A percentile compares a stretch with the other conserved stretches of the same genome.
These are phyloP conservation scores for Bruguiera gymnorhiza DNA, from an alignment of 345 rosid species.

Conservation along the genomic window DNA sequence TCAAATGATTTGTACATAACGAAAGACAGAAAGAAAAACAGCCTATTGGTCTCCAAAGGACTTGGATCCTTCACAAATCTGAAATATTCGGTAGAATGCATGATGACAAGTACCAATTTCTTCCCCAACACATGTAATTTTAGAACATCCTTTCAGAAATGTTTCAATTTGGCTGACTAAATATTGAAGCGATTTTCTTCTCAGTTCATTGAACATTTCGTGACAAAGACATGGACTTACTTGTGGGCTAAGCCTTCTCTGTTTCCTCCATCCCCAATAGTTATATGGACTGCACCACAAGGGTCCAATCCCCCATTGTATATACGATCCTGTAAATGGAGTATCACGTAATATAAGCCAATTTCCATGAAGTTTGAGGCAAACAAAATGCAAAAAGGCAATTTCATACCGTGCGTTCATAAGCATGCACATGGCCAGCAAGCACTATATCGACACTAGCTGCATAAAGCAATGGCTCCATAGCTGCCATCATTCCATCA, in stretches of 20 bases:
- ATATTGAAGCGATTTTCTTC: too few relatives aligned
- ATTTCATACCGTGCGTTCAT: constrained; percentile 71
- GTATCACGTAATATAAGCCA: constrained; percentile 12
- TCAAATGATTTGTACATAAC: too few relatives aligned
- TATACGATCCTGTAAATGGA: constrained; percentile 59
- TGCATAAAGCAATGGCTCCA: constrained; percentile 83
- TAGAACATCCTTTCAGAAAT: background rate
- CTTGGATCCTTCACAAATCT: background rate
- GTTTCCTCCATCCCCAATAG: constrained; percentile 96
- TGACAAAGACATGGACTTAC: constrained; percentile 35
- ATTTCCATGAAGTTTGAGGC: constrained; percentile 13
- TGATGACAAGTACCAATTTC: too few relatives aligned
- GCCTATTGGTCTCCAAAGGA: background rate
- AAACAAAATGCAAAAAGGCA: background rate
- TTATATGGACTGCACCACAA: constrained; percentile 80
- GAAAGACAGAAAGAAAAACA: too few relatives aligned
- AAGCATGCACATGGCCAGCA: constrained; percentile 96
- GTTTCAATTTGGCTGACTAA: background rate
- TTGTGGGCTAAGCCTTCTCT: constrained; percentile 79
- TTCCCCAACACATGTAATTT: too few relatives aligned
- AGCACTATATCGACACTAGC: constrained; percentile 73
- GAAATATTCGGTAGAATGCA: too few relatives aligned
- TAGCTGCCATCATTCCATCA: constrained; percentile 66
- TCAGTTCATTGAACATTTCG: background rate
- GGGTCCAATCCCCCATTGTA: constrained; percentile 57